These are phyloP conservation scores for Aureobasidium mangrovei DNA, from an alignment of 2,329 filamentous ascomycete species.

Conservation along the genomic window DNA sequence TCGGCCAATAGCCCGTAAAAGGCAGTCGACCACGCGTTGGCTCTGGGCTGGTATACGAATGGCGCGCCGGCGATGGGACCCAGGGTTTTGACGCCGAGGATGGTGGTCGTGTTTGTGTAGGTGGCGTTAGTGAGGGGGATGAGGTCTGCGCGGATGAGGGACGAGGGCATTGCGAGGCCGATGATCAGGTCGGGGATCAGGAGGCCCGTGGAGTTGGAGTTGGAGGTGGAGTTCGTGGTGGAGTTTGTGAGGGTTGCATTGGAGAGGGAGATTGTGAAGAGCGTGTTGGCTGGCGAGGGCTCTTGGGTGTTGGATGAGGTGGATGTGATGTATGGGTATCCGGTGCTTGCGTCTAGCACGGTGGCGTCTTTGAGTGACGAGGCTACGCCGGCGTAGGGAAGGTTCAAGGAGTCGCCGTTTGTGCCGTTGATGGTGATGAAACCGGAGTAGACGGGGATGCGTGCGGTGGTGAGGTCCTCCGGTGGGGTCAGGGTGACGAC, in stretches of 20 bases:
- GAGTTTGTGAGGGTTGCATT: constrained; percentile 14
- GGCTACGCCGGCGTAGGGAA: constrained; percentile 28
- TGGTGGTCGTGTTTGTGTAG: constrained; percentile 11
- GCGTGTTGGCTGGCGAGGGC: constrained; percentile 15
- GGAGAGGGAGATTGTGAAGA: constrained; percentile 21
- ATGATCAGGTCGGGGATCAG: constrained; percentile 19
- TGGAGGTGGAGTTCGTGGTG: constrained; percentile 17
- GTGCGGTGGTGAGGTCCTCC: constrained; percentile 18
- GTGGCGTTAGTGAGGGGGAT: background rate
- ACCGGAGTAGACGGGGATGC: constrained; percentile 28
- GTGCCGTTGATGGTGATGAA: constrained; percentile 23
- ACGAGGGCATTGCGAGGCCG: constrained; percentile 15
- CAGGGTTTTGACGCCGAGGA: constrained; percentile 12
- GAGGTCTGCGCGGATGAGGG: constrained; percentile 16
- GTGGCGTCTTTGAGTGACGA: constrained; percentile 19
- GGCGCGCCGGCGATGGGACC: constrained; percentile 18
- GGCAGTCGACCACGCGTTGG: constrained; percentile 12
- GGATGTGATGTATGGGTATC: constrained; percentile 19
- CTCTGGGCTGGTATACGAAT: constrained; percentile 18
- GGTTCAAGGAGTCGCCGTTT: constrained; percentile 21
- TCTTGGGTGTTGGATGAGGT: constrained; percentile 14
- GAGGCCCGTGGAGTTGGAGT: constrained; percentile 19
- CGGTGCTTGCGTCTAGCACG: constrained; percentile 21
- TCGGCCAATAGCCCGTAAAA: constrained; percentile 24
- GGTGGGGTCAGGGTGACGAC: constrained; percentile 19